Percentiles rank a stretch among this genome's conserved stretches.
Evolutionary conservation across 441 rosid genomes (phyloP).

Genomic region (Flueggea neowawraea): DNA sequence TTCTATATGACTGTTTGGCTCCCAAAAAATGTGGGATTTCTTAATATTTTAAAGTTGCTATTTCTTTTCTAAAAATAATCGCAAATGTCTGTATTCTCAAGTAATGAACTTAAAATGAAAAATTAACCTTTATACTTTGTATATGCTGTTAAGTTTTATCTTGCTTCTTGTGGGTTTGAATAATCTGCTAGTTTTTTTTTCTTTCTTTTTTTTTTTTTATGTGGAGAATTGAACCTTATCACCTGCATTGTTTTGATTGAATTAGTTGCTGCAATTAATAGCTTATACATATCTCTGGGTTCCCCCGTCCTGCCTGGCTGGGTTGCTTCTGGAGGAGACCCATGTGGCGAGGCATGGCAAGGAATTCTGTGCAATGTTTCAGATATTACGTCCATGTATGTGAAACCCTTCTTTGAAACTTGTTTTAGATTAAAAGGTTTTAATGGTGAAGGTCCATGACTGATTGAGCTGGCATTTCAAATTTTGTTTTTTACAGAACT

Average conservation of each 20-base stretch:
- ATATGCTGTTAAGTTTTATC: neutral
- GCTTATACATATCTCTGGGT: slow-evolving; percentile 65
- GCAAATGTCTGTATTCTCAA: no score
- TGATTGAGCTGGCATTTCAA: neutral
- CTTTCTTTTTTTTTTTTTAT: slow-evolving; percentile 1
- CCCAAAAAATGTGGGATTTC: slow-evolving; percentile 15
- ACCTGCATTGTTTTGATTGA: slow-evolving; percentile 44
- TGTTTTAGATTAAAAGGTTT: neutral
- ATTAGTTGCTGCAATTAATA: slow-evolving; percentile 86
- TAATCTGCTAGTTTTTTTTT: neutral
- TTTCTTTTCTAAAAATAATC: neutral
- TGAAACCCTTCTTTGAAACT: slow-evolving; percentile 1
- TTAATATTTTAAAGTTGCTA: slow-evolving; percentile 1
- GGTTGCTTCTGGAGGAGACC: slow-evolving; percentile 94
- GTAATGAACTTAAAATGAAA: no score
- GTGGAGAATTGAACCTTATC: slow-evolving; percentile 32
- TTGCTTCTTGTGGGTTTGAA: neutral
- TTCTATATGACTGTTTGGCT: slow-evolving; percentile 13
- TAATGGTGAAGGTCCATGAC: slow-evolving; percentile 1
- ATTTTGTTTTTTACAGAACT: slow-evolving; percentile 40
- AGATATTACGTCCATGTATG: slow-evolving; percentile 65
- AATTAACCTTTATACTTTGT: neutral
- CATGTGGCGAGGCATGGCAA: slow-evolving; percentile 95
- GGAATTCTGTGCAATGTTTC: slow-evolving; percentile 74
- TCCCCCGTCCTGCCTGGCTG: slow-evolving; percentile 85